A percentile compares a stretch with the other conserved stretches of the same genome.
Conservation (phyloP, 176 grass and related monocot genomes). For the Carex kokanica region DNA sequence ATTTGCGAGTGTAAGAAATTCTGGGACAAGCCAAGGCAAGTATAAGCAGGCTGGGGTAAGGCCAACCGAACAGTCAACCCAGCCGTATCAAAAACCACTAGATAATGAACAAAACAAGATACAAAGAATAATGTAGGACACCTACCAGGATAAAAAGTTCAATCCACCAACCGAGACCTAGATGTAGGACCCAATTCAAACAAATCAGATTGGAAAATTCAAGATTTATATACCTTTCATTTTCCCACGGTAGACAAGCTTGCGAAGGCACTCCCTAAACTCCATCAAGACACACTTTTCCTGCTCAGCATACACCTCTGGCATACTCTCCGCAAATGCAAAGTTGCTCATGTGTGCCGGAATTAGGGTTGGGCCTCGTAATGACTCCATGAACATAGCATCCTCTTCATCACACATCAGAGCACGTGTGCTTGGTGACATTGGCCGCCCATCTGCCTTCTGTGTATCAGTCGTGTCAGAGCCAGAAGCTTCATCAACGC, state of each 20-base stretch:
- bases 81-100: neutral
- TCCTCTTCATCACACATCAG: slow-evolving; percentile 89
- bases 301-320: slow-evolving; percentile 72
- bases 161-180: neutral
- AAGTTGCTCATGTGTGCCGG: slow-evolving; percentile 3
- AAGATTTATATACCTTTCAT: slow-evolving; percentile 59
- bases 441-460: slow-evolving; percentile 51
- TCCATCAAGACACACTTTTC: slow-evolving; percentile 72
- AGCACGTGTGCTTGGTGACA: slow-evolving; percentile 86
- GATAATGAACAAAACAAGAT: neutral
- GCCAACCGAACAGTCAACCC: neutral
- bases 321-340: slow-evolving; percentile 26
- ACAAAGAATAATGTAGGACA: neutral
- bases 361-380: neutral
- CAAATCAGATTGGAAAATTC: neutral
- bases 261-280: slow-evolving; percentile 72
- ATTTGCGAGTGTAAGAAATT: neutral
- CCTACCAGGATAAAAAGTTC: neutral
- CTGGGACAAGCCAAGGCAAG: neutral
- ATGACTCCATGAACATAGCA: slow-evolving; percentile 44
- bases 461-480: slow-evolving; percentile 49
- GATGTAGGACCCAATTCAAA: neutral
- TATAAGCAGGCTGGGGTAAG: neutral
- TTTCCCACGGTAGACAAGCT: slow-evolving; percentile 57
- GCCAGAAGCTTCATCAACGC: slow-evolving; percentile 45